Evolutionary conservation across 805 yeast genomes (phyloP).

Genomic region (Candida bentonensis): DNA sequence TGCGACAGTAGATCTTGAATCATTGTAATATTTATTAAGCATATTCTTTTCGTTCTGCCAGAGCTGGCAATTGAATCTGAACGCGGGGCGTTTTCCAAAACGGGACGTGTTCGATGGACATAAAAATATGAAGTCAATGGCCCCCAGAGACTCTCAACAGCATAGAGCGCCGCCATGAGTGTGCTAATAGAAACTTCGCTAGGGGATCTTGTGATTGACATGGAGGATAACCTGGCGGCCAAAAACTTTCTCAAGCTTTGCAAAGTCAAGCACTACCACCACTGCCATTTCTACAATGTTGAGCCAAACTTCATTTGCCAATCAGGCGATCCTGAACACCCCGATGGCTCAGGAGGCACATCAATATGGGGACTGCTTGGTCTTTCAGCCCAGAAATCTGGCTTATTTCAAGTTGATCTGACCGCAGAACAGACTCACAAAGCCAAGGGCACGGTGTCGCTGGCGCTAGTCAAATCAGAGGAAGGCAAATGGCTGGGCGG

Average conservation of each 20-base stretch:
- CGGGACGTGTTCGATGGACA: too few species aligned
- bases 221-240: slow-evolving; percentile 24
- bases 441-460: slow-evolving; percentile 25
- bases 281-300: slow-evolving; percentile 34
- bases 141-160: too few species aligned
- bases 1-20: neutral
- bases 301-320: slow-evolving; percentile 27
- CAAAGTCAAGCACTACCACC: slow-evolving; percentile 36
- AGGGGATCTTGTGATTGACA: slow-evolving; percentile 41
- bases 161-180: slow-evolving; percentile 23
- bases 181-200: slow-evolving; percentile 26
- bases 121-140: too few species aligned
- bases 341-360: slow-evolving; percentile 21
- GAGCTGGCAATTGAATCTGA: too few species aligned
- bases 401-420: slow-evolving; percentile 9
- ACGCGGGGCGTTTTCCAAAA: too few species aligned
- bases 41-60: too few species aligned
- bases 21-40: too few species aligned
- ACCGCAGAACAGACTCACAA: slow-evolving; percentile 16
- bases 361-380: slow-evolving; percentile 21
- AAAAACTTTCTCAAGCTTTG: slow-evolving; percentile 41
- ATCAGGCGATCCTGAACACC: slow-evolving; percentile 37
- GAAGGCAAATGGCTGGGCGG: slow-evolving; percentile 15
- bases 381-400: neutral
- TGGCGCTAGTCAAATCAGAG: slow-evolving; percentile 10